Percentiles rank a stretch among this genome's conserved stretches.
phyloP scores from a whole-genome alignment of 208 protist genomes.

The Trypanosoma theileri region DNA sequence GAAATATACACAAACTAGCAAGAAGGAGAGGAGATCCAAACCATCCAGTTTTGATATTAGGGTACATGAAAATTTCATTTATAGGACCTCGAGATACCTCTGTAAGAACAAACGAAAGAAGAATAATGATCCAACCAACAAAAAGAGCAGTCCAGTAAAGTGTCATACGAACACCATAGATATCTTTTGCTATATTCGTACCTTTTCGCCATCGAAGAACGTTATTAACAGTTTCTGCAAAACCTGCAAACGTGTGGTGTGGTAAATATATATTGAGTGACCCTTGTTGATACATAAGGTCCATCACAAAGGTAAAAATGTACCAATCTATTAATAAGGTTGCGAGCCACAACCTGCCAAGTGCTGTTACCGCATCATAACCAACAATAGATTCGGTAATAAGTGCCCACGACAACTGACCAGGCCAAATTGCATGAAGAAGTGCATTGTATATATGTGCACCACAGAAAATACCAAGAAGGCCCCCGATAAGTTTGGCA shows the following conservation, averaged over 20 bases:
- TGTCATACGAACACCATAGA: conserved; percentile 5
- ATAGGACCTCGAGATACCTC: conserved; percentile 12
- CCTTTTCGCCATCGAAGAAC: not conserved
- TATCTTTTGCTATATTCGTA: conserved; percentile 3
- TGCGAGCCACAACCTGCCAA: conserved; percentile 24
- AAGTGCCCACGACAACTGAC: conserved; percentile 29
- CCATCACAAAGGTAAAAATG: conserved; percentile 35
- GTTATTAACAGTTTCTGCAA: conserved; percentile 26
- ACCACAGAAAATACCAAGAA: conserved; percentile 35
- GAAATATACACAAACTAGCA: conserved; percentile 22
- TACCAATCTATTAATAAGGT: conserved; percentile 39
- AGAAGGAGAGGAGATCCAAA: conserved; percentile 19
- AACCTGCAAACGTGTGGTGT: conserved; percentile 38
- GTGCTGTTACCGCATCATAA: conserved; percentile 5
- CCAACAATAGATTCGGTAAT: conserved; percentile 25
- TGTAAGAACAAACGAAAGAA: conserved; percentile 25
- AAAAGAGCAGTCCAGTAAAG: conserved; percentile 37
- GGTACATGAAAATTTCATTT: conserved; percentile 7
- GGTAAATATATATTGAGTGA: conserved; percentile 38
- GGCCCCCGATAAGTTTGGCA: conserved; percentile 26
- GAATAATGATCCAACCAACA: conserved; percentile 34
- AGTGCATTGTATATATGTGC: conserved; percentile 47
- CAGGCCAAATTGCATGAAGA: conserved; percentile 29
- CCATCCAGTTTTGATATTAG: conserved; percentile 7
- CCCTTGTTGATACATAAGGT: conserved; percentile 53